Conservation (phyloP, 2,329 filamentous ascomycete species). For the Trichoderma semiorbis region DNA sequence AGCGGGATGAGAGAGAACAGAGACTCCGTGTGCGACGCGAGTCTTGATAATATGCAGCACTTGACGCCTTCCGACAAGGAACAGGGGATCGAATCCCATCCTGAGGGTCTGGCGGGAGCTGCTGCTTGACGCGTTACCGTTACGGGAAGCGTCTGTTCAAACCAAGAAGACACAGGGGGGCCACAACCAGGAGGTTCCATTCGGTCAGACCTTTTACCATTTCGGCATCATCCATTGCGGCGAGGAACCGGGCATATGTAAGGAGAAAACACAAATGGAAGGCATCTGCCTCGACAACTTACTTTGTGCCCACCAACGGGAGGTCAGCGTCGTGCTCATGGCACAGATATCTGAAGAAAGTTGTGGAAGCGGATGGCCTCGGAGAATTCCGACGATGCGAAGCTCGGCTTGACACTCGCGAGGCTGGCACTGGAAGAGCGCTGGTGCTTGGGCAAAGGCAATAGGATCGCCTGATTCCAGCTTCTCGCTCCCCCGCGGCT, state of each 20-base stretch:
- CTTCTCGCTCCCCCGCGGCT: neutral
- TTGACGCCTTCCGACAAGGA: neutral
- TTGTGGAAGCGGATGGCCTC: neutral
- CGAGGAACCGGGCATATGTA: neutral
- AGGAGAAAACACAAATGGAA: neutral
- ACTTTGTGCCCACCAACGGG: neutral
- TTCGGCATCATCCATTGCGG: constrained; percentile 47
- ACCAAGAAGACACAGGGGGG: constrained; percentile 22
- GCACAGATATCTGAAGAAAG: neutral
- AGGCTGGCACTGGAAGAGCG: neutral
- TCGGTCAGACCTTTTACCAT: constrained; percentile 66
- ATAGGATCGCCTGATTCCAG: neutral
- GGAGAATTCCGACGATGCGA: neutral
- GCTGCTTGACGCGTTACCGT: neutral
- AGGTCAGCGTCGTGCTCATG: neutral
- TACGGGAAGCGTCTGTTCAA: constrained; percentile 6
- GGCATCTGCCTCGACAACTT: neutral
- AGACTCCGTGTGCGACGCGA: constrained; percentile 52
- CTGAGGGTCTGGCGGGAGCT: neutral
- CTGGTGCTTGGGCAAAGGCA: neutral
- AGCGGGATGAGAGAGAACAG: constrained; percentile 36
- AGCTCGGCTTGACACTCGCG: neutral
- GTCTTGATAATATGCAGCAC: constrained; percentile 2
- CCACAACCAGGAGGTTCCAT: constrained; percentile 46
- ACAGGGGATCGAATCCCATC: neutral